Base-by-base conservation (phyloP, 129 eudicot genomes). In the Saussurea involucrata region DNA sequence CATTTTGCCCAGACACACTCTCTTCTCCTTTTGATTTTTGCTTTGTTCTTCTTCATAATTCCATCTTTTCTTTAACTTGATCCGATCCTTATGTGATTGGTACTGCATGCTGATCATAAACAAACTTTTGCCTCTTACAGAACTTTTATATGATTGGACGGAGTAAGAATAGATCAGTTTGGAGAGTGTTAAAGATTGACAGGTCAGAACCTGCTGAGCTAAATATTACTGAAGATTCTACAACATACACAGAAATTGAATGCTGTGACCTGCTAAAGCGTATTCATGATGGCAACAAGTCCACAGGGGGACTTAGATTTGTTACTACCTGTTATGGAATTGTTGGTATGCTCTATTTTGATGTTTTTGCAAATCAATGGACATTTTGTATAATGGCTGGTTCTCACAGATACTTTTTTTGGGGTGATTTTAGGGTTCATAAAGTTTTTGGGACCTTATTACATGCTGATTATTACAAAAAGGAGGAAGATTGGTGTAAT, bases 391-490 rank as follows among this genome's bases (percentile, higher is more conserved):
- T 46, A 17, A 63, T 73, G 57, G 28, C 12, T 36, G 44, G 49
- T 75, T 17, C 81, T 86, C 33, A 76, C 80, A 11, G 11, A 34
- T 63, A 71, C 75, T 73, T 25, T 73, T 37, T 70, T 24, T 68
- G 20, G 61, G 58, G 11, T 78, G 70, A 69, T 82, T 86, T 6
- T 76, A 95, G 99, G 99, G 10, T 92, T 95, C 76, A 72, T 95
- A 66, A 95, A 92, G 87, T 92, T 95, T 85, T 76, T 95, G 90
- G 99, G 99, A 65, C 99, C 99, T 69, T 90, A 92, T 79, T 92
- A 95, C 89, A 86, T 92, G 95, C 86, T 95, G 44, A 88, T 95
- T 68, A 87, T 95, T 63, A 95, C 97, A 49, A 83, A 92, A 86
- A 86, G 97, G 79, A 92, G 88, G 89, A 88, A 95, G 85, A 87